These are phyloP conservation scores for Zygnema cylindricum DNA, from an alignment of 139 green algal species.

Conservation along the genomic window DNA sequence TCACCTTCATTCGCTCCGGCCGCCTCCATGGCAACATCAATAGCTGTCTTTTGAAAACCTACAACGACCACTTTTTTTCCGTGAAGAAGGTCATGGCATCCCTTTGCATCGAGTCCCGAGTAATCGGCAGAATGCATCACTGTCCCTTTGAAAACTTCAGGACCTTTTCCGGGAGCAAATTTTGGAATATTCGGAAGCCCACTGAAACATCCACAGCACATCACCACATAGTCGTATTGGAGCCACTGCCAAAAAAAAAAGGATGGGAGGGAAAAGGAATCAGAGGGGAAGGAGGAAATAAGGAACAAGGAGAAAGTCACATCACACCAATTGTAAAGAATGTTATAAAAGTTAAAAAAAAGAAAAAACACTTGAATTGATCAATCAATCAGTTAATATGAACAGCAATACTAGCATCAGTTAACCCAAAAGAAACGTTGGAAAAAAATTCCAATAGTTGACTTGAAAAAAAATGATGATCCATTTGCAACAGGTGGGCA, in stretches of 20 bases:
- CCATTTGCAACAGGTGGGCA: no score
- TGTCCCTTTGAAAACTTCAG: constrained; percentile 18
- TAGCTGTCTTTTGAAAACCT: constrained; percentile 29
- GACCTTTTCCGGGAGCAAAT: constrained; percentile 5
- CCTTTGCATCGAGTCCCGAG: neutral
- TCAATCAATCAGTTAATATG: no score
- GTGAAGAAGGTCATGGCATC: neutral
- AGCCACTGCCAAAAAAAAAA: constrained; percentile 18
- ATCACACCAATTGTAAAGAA: neutral
- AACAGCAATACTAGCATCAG: no score
- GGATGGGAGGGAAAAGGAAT: no score
- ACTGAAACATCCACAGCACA: constrained; percentile 30
- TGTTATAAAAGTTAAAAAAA: no score
- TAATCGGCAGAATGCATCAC: constrained; percentile 18
- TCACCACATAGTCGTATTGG: constrained; percentile 14
- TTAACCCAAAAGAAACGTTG: no score
- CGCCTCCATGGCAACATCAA: constrained; percentile 21
- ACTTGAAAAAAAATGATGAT: no score
- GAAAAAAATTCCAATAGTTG: no score
- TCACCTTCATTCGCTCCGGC: constrained; percentile 6
- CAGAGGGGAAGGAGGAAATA: neutral
- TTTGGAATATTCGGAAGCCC: neutral
- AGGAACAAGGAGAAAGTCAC: neutral
- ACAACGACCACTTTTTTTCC: constrained; percentile 19
- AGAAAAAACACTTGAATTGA: no score